A percentile compares a stretch with the other conserved stretches of the same genome.
These are phyloP conservation scores for Cubamyces lactineus DNA, from an alignment of 768 basidiomycete species.

Conservation along the genomic window DNA sequence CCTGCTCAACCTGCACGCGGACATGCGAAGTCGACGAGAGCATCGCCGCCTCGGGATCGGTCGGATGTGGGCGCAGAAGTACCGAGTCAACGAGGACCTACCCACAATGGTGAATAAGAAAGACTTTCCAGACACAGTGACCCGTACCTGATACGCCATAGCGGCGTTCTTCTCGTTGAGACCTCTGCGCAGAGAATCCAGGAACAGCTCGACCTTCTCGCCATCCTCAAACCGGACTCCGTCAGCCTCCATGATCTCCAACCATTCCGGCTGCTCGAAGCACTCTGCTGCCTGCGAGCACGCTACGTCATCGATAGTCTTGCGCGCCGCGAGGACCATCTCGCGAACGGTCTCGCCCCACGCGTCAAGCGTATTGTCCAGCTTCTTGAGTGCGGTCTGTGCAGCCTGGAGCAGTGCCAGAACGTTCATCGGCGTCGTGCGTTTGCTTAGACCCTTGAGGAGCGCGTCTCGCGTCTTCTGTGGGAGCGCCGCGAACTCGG, in stretches of 20 bases:
- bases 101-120: background rate
- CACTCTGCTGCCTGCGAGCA: slow-evolving; percentile 62
- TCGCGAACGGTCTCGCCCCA: slow-evolving; percentile 73
- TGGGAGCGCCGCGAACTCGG: slow-evolving; percentile 76
- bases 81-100: slow-evolving; percentile 76
- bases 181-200: slow-evolving; percentile 65
- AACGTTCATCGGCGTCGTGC: slow-evolving; percentile 67
- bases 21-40: slow-evolving; percentile 72
- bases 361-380: slow-evolving; percentile 60
- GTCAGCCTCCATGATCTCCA: slow-evolving; percentile 72
- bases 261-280: slow-evolving; percentile 72
- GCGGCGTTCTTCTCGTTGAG: slow-evolving; percentile 67
- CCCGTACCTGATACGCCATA: slow-evolving; percentile 73
- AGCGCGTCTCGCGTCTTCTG: slow-evolving; percentile 67
- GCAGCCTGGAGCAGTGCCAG: slow-evolving; percentile 72
- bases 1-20: slow-evolving; percentile 73
- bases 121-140: background rate
- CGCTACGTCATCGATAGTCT: slow-evolving; percentile 63
- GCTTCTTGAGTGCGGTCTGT: slow-evolving; percentile 58
- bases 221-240: slow-evolving; percentile 76
- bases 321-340: slow-evolving; percentile 67
- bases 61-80: slow-evolving; percentile 67
- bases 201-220: slow-evolving; percentile 77
- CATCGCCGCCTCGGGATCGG: slow-evolving; percentile 60
- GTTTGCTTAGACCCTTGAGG: slow-evolving; percentile 72